Percentiles rank a stretch among this genome's conserved stretches.
These are phyloP conservation scores for Limonium bicolor DNA, from an alignment of 148 eudicot species.

Conservation along the genomic window DNA sequence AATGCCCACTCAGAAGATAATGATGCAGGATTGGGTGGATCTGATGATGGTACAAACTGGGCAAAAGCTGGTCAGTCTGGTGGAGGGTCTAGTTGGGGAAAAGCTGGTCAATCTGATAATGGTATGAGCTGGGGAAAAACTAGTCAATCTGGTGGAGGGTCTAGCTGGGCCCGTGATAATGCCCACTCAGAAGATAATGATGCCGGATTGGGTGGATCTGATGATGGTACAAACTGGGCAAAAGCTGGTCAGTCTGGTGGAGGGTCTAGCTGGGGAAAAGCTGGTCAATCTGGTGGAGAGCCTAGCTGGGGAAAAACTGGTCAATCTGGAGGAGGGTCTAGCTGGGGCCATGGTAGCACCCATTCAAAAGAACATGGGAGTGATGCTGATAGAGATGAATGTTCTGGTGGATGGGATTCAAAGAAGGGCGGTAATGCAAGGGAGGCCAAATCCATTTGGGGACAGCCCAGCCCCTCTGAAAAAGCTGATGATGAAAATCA, in stretches of 20 bases:
- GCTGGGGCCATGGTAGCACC: background rate
- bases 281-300: constrained; percentile 11
- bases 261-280: constrained; percentile 11
- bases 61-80: too few relatives aligned
- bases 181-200: too few relatives aligned
- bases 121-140: constrained; percentile 13
- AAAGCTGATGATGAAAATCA: background rate
- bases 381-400: constrained; percentile 6
- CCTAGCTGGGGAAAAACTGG: constrained; percentile 12
- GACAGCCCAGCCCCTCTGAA: constrained; percentile 3
- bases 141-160: constrained; percentile 5
- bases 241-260: background rate
- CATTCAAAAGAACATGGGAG: background rate
- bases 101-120: too few relatives aligned
- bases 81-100: too few relatives aligned
- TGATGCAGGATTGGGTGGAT: too few relatives aligned
- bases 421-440: background rate
- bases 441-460: constrained; percentile 9
- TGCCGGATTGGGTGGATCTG: too few relatives aligned
- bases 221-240: constrained; percentile 6
- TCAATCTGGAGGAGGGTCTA: constrained; percentile 10
- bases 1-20: too few relatives aligned
- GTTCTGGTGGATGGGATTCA: background rate
- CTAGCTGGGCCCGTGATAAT: too few relatives aligned
- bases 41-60: too few relatives aligned